Evolutionary conservation across 1,139 yeast genomes (phyloP), one percentile per base, ranked within the genome.

Genomic region (Groenewaldozyma auringiensis): DNA sequence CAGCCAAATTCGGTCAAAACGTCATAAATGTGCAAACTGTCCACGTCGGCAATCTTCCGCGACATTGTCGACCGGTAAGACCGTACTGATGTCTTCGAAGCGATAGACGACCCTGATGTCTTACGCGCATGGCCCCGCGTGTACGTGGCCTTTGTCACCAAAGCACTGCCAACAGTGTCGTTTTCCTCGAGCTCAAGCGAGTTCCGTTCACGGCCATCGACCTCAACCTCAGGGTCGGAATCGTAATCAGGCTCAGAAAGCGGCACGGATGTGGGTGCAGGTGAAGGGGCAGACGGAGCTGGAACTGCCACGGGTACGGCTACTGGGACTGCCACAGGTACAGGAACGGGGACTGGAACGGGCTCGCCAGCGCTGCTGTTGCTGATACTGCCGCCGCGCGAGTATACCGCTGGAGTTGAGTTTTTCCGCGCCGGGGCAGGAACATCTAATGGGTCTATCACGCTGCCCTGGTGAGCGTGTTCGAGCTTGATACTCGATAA

Each of bases 1-100:
- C 95, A 87, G 34, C 78, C 77, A 22, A 86, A 74, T 50, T 83
- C 92, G 31, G 82, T 85, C 50, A 87, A 71, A 16, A 86, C 65
- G 49, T 85, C 89, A 47, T 77, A 83, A n/a, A 79, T 59, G 4
- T 65, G 61, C 6, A 57, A 55, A 1, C 54, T 57, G 44, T 50
- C 53, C n/a, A 17, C 21, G 8, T n/a, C 40, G 16, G 42, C 22
- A 21, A 25, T n/a, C 16, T 18, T 40, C 16, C 9, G 11, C 21
- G 38, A 14, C 21, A 21, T n/a, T 40, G 29, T 13, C 22, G 34
- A 31, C 22, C 22, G 37, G 37, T 27, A n/a, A 14, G 38, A 35
- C 21, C 46, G 21, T 42, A 37, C 33, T n/a, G 50, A 45, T 9
- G 32, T 20, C 20, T 50, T 42, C 8, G 53, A 50, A n/a, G 37